phyloP scores from a whole-genome alignment of 2,329 filamentous ascomycete species.

The Aspergillus neotritici region DNA sequence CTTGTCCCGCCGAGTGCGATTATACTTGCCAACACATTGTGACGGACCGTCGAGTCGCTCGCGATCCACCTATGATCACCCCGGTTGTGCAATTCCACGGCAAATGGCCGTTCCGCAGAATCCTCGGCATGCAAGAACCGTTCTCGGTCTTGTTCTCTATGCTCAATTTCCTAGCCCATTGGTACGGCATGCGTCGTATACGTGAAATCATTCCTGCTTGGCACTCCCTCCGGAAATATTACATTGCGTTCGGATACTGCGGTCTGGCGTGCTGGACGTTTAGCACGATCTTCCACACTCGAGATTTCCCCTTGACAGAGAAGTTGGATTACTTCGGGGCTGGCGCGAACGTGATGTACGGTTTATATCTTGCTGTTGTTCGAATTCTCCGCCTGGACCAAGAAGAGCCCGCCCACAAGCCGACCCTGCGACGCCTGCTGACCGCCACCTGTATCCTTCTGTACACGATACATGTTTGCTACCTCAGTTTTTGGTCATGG shows the following conservation, averaged over 20 bases:
- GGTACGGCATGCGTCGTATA: conserved; percentile 66
- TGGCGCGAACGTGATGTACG: conserved; percentile 83
- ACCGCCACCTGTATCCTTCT: conserved; percentile 64
- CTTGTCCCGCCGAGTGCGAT: conserved; percentile 90
- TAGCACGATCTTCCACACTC: conserved; percentile 85
- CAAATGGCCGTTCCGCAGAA: conserved; percentile 94
- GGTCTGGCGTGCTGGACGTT: conserved; percentile 80
- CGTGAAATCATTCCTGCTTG: conserved; percentile 62
- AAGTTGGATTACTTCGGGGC: conserved; percentile 95
- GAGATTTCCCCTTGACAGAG: conserved; percentile 81
- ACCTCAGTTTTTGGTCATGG: conserved; percentile 80
- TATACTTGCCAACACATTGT: conserved; percentile 95
- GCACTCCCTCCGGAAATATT: conserved; percentile 76
- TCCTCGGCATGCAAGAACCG: conserved; percentile 91
- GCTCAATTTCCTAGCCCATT: conserved; percentile 83
- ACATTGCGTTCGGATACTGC: conserved; percentile 71
- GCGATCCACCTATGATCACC: conserved; percentile 57
- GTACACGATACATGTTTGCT: conserved; percentile 72
- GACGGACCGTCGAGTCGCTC: conserved; percentile 63
- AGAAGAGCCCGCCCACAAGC: conserved; percentile 41
- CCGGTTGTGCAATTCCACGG: conserved; percentile 89
- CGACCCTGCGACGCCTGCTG: conserved; percentile 64
- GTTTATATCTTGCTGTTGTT: conserved; percentile 77
- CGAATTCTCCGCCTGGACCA: conserved; percentile 77
- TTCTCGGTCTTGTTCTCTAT: conserved; percentile 90